These are phyloP conservation scores for Cutaneotrichosporon curvatum DNA, from an alignment of 1,284 basidiomycete genomes.

Conservation along the genomic window DNA sequence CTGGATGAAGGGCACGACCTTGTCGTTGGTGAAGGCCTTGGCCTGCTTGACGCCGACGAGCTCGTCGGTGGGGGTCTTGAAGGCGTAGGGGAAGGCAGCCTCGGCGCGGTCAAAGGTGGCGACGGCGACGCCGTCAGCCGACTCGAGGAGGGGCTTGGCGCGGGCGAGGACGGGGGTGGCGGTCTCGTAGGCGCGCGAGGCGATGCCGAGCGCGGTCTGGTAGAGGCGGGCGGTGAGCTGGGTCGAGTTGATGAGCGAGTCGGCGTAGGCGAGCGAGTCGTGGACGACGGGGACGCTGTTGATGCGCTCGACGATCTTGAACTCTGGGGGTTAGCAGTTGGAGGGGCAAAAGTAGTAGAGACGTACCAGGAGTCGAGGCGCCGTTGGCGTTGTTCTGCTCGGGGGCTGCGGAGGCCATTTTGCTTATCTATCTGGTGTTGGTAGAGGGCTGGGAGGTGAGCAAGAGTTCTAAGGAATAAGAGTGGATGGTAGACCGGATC, in stretches of 20 bases:
- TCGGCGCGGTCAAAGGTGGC: conserved; percentile 44
- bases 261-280: conserved; percentile 42
- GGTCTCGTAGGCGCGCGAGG: conserved; percentile 39
- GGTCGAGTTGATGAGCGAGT: conserved; percentile 38
- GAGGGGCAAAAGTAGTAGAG: neutral
- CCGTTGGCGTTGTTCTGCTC: conserved; percentile 17
- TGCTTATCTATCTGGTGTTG: conserved; percentile 1
- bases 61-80: conserved; percentile 45
- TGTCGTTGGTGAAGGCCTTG: conserved; percentile 43
- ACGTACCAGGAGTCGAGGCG: conserved; percentile 6
- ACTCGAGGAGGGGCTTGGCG: conserved; percentile 42
- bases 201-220: conserved; percentile 34
- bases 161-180: conserved; percentile 40
- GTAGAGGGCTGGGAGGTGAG: neutral
- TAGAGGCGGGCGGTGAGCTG: conserved; percentile 38
- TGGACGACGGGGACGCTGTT: conserved; percentile 43
- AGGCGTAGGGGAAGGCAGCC: conserved; percentile 44
- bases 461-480: neutral
- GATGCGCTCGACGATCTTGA: conserved; percentile 43
- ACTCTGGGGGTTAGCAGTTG: conserved; percentile 23
- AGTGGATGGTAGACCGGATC: neutral
- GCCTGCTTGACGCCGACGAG: conserved; percentile 44
- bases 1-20: conserved; percentile 32
- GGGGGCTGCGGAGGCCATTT: conserved; percentile 9
- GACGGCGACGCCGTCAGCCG: conserved; percentile 43